A percentile compares a stretch with the other conserved stretches of the same genome.
Evolutionary conservation across 305 asterid species (phyloP).

Genomic region (Rubia balearica): DNA sequence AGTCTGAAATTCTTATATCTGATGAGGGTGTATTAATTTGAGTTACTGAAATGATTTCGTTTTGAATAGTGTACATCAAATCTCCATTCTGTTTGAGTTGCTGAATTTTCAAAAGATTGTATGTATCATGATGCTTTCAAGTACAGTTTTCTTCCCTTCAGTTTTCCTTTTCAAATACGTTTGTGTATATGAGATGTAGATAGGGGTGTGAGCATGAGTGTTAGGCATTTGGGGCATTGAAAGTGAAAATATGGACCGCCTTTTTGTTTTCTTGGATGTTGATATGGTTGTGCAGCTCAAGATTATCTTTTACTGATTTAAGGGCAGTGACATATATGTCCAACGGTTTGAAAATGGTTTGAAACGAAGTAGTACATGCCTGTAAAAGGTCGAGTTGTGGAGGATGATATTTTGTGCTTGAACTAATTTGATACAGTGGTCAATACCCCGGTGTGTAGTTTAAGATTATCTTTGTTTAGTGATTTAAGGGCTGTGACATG

Average conservation of each 20-base stretch:
- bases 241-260: not conserved
- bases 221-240: not conserved
- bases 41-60: too few species aligned
- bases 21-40: too few species aligned
- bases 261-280: not conserved
- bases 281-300: not conserved
- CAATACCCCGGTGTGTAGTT: not conserved
- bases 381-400: too few species aligned
- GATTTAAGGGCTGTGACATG: not conserved
- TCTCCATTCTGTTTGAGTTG: too few species aligned
- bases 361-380: too few species aligned
- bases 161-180: slow-evolving; percentile 8
- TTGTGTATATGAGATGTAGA: not conserved
- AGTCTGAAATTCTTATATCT: too few species aligned
- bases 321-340: not conserved
- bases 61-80: too few species aligned
- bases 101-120: too few species aligned
- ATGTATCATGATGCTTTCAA: slow-evolving; percentile 62
- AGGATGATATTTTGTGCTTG: too few species aligned
- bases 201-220: not conserved
- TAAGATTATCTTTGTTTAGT: not conserved
- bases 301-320: not conserved
- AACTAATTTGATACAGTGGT: too few species aligned
- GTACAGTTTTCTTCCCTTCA: slow-evolving; percentile 31
- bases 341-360: too few species aligned